Evolutionary conservation across 441 rosid species (phyloP), one percentile per base, ranked within the genome.

Genomic region (Aquilaria agallochum): DNA sequence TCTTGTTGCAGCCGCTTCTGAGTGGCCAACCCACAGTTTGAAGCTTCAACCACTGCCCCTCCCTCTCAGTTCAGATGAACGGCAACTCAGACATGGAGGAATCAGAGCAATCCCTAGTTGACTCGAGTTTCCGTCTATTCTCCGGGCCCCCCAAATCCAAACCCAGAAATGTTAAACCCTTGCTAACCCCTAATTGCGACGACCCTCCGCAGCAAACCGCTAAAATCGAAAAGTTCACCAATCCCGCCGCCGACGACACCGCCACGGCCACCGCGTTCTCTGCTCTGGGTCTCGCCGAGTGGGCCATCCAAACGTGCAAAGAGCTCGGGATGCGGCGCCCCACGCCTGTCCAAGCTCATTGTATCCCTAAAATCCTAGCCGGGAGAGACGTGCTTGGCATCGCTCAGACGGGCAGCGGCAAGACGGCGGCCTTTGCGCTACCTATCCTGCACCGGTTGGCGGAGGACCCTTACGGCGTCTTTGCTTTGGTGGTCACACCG

Each of bases 321-420:
- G 97, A 84, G 74, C 83, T 95, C 33, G 92, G 92, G 5, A 87
- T 95, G 92, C 80, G 73, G 66, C 72, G 70, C 34, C 96, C 97
- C 2, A 89, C 97, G 9, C 85, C 94, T 2, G 97, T 92, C 30
- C 99, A 95, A 64, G 68, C 81, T 52, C 92, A 89, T 71, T 95
- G 99, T 72, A 72, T 91, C 59, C 96, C 97, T 3, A 81, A 80
- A 68, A 89, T 91, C 53, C 70, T 91, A 1, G 81, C 74, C 0
- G 95, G 97, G 5, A 72, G 83, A 5, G 97, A 91, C 77, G 96
- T 95, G 40, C 56, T 95, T 10, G 96, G 97, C 2, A 80, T 95
- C 58, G 97, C 97, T 5, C 96, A 91, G 74, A 91, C 97, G 0
- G 97, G 99, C 5, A 84, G 94, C 53, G 99, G 97, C 30, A 95